phyloP scores from a whole-genome alignment of 2,329 filamentous ascomycete genomes.

The Madurella mycetomatis region DNA sequence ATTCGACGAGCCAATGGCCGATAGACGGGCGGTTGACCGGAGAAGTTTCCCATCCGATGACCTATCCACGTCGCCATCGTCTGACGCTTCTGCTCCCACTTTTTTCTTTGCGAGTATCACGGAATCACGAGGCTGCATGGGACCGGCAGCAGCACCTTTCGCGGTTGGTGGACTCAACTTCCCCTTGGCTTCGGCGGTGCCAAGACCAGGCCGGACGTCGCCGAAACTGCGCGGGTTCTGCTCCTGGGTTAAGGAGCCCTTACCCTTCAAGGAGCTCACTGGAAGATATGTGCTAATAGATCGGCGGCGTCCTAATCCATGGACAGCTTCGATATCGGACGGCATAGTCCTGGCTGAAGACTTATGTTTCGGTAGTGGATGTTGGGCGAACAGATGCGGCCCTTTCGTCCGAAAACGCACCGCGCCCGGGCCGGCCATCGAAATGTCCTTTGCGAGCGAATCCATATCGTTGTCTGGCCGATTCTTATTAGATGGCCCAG shows the following conservation, averaged over 20 bases:
- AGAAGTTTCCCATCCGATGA: slow-evolving; percentile 15
- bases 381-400: background rate
- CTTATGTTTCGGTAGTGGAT: background rate
- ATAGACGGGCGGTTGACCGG: slow-evolving; percentile 17
- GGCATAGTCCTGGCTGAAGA: background rate
- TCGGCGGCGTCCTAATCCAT: slow-evolving; percentile 12
- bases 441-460: too few relatives aligned
- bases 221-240: too few relatives aligned
- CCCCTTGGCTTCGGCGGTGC: background rate
- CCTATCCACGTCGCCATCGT: slow-evolving; percentile 4
- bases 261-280: background rate
- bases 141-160: background rate
- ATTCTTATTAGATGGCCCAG: too few relatives aligned
- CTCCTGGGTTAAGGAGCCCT: background rate
- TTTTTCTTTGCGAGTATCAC: slow-evolving; percentile 22
- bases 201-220: background rate
- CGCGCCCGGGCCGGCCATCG: too few relatives aligned
- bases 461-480: too few relatives aligned
- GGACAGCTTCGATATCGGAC: background rate
- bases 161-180: background rate
- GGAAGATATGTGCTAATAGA: slow-evolving; percentile 23
- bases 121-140: slow-evolving; percentile 22
- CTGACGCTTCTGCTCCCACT: background rate
- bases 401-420: too few relatives aligned
- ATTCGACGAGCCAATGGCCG: slow-evolving; percentile 9